Percentiles rank a stretch among this genome's conserved stretches.
phyloP scores from a whole-genome alignment of 768 basidiomycete species.

The Tylopilus plumbeoviolaceoides region DNA sequence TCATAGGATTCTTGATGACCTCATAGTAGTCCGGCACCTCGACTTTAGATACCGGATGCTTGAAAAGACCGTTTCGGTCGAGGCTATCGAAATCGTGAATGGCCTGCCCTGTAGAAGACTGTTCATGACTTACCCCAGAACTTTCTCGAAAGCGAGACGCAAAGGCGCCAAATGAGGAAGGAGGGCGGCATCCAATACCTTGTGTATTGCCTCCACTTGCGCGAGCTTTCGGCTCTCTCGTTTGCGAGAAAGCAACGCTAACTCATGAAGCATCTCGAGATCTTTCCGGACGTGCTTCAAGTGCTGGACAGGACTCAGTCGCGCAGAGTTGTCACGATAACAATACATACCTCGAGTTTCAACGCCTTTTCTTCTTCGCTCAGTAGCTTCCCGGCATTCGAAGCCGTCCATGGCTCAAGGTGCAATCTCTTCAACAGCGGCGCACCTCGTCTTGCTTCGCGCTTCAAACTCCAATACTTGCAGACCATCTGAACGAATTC shows the following conservation, averaged over 20 bases:
- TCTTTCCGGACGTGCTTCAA: slow-evolving; percentile 69
- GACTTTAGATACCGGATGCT: slow-evolving; percentile 71
- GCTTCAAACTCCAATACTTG: slow-evolving; percentile 95
- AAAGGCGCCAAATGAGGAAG: slow-evolving; percentile 64
- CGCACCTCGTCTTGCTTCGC: slow-evolving; percentile 89
- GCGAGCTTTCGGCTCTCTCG: slow-evolving; percentile 79
- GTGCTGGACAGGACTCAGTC: slow-evolving; percentile 30
- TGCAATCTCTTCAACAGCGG: slow-evolving; percentile 90
- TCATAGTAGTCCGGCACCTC: slow-evolving; percentile 92
- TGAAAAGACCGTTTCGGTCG: slow-evolving; percentile 75
- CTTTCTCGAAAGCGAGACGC: slow-evolving; percentile 61
- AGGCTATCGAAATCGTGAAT: slow-evolving; percentile 41
- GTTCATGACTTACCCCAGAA: slow-evolving; percentile 54
- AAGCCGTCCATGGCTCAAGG: slow-evolving; percentile 96
- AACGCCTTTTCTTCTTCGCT: slow-evolving; percentile 79
- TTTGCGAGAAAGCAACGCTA: slow-evolving; percentile 66
- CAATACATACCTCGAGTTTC: slow-evolving; percentile 69
- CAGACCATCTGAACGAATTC: slow-evolving; percentile 78
- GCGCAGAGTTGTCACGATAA: neutral
- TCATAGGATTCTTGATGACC: slow-evolving; percentile 83
- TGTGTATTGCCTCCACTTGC: slow-evolving; percentile 63
- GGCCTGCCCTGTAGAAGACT: neutral
- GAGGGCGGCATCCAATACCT: slow-evolving; percentile 57
- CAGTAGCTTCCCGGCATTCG: slow-evolving; percentile 53
- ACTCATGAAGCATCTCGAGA: slow-evolving; percentile 63